Conservation (phyloP, 768 basidiomycete genomes). For the Podaxis pistillaris region DNA sequence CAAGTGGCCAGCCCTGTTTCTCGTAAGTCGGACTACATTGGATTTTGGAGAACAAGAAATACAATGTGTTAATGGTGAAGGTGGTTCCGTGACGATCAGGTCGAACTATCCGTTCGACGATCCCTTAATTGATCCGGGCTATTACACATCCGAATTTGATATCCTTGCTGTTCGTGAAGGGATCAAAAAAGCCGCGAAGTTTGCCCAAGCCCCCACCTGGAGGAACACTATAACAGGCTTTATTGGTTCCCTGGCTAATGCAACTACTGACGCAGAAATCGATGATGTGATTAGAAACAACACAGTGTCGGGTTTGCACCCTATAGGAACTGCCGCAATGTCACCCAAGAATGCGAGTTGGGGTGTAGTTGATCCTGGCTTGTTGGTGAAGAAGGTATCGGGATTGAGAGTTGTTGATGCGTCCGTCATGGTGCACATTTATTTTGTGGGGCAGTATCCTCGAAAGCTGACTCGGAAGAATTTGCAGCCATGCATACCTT, state of each 20-base stretch:
- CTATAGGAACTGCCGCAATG: no score
- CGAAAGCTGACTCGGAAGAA: background rate
- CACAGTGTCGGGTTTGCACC: background rate
- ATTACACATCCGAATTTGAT: slow-evolving; percentile 14
- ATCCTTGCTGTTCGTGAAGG: slow-evolving; percentile 19
- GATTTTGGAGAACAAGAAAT: background rate
- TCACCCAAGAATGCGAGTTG: no score
- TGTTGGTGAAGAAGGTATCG: no score
- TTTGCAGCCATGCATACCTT: slow-evolving; percentile 15
- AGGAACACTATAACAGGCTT: slow-evolving; percentile 15
- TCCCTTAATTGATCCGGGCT: slow-evolving; percentile 20
- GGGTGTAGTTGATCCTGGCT: no score
- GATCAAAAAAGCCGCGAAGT: slow-evolving; percentile 19
- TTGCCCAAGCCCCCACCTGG: slow-evolving; percentile 21
- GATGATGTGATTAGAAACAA: slow-evolving; percentile 20
- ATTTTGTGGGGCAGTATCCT: background rate
- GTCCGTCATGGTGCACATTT: slow-evolving; percentile 29
- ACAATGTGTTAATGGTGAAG: background rate
- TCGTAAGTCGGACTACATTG: slow-evolving; percentile 15
- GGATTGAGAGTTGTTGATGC: slow-evolving; percentile 31
- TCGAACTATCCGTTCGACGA: slow-evolving; percentile 25
- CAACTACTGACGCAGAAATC: slow-evolving; percentile 14
- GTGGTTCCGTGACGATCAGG: slow-evolving; percentile 20
- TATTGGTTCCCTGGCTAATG: slow-evolving; percentile 7
- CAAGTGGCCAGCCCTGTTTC: slow-evolving; percentile 26